Evolutionary conservation across 768 basidiomycete genomes (phyloP), one percentile per base, ranked within the genome.

Genomic region (Suillus cothurnatus): DNA sequence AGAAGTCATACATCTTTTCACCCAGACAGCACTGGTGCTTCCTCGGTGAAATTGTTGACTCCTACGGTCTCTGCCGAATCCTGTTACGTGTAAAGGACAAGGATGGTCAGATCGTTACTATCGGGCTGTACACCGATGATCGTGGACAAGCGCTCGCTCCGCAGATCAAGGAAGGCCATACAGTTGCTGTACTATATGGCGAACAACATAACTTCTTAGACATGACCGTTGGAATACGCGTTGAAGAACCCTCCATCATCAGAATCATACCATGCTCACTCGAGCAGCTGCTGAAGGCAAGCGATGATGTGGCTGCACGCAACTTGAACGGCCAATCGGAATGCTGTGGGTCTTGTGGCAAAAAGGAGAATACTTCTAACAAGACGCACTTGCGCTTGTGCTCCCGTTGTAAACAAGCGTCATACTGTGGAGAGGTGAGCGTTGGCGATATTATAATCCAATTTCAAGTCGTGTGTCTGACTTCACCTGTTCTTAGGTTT

Each of bases 21-120:
- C 72, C 72, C 5, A 64, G 60, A 45, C 69, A 64, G 34, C 78
- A 76, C 65, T 77, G 77, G 76, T 79, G 78, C 62, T 69, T 78
- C 41, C 68, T 79, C 7, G 76, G 71, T 7, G 74, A 78, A 59
- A 76, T 78, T 41, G 65, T 71, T 15, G 56, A 52, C 41, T 26
- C n/a, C 11, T 43, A 72, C n/a, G 67, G 68, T 2, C 72, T 67
- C 49, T 12, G 67, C 14, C 69, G 74, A 9, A 71, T 72, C 9
- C 69, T 71, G 71, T 73, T 68, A 62, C 53, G 57, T 23, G 74
- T 73, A 39, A 70, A 67, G 58, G 78, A 79, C 64, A 71, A 67
- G 41, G 68, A 50, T 11, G 74, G 70, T 23, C 47, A 57, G 1
- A 61, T 67, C 31, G 73, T 73, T 55, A 57, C 70, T 32, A 66